Base-by-base conservation (phyloP, 1,139 yeast species). In the Pneumocystis jirovecii region DNA sequence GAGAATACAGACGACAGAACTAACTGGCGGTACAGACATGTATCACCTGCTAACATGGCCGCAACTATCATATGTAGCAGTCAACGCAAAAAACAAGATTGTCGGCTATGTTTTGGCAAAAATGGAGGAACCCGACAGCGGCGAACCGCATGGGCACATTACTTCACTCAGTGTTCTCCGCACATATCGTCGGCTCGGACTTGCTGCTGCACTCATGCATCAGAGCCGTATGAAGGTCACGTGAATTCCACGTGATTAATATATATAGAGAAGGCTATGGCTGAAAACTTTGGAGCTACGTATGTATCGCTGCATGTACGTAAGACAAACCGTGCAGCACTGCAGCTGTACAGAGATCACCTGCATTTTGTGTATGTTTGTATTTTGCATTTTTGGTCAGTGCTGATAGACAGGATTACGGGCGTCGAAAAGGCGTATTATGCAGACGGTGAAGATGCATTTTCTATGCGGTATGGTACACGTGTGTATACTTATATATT, bases 391-490 rank as follows among this genome's bases (percentile, higher is more conserved):
- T 21, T 3, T 5, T 21, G 7, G 19, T 17, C 7, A 35, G 21
- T 40, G 35, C 44, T 25, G 31, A 39, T 21, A 8, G 10, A 29
- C 29, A 66, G 78, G 69, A 93, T 89, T 62, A 81, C 86, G 66
- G 83, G 86, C 62, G 85, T 93, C 67, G 97, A 91, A 72, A 87
- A 84, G 71, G 82, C 87, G 29, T 93, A 95, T 75, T 93, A 93
- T 74, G 97, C 93, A 67, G 97, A 93, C 75, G 96, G 96, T 37
- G 99, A 95, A 75, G 97, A 95, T 77, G 98, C 98, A n/a, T 93
- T 90, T 75, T 87, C 95, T 60, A 93, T 93, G 98, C 85, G 84
- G 73, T 86, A 21, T 8, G 5, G 19, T n/a, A n/a, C n/a, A n/a
- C n/a, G n/a, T n/a, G n/a, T n/a, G n/a, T n/a, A n/a, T n/a, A n/a